phyloP scores from a whole-genome alignment of 495 filamentous ascomycete genomes.

The Daldinia vernicosa region DNA sequence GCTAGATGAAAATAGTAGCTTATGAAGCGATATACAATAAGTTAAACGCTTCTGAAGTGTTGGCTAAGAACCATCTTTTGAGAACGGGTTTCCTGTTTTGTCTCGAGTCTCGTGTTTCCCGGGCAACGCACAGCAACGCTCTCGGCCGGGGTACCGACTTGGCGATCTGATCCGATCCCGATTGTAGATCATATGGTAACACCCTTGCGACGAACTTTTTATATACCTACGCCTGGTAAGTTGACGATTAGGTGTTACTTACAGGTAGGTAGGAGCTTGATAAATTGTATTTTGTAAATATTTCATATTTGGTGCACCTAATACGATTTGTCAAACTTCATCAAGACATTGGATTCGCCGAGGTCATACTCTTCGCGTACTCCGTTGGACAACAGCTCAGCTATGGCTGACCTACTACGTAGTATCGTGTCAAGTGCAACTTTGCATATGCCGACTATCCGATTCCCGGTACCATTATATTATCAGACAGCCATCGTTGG shows the following conservation, averaged over 20 bases:
- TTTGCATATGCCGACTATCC: constrained; percentile 12
- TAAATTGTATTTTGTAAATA: neutral
- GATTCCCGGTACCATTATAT: neutral
- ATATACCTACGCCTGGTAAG: neutral
- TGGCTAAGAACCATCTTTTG: constrained; percentile 15
- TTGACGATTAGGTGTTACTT: neutral
- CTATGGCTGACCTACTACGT: neutral
- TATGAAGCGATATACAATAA: constrained; percentile 12
- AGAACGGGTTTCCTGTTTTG: constrained; percentile 33
- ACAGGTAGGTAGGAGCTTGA: too few species aligned
- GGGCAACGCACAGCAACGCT: constrained; percentile 25
- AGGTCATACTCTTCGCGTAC: neutral
- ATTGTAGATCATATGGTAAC: constrained; percentile 31
- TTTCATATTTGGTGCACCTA: neutral
- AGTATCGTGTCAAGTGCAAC: neutral
- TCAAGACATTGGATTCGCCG: neutral
- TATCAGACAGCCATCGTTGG: neutral
- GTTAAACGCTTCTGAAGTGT: constrained; percentile 2
- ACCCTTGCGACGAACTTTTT: neutral
- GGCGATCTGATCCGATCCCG: constrained; percentile 36
- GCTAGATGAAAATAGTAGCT: constrained; percentile 5
- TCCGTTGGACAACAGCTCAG: constrained; percentile 8
- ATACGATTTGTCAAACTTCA: neutral
- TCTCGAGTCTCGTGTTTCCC: constrained; percentile 27
- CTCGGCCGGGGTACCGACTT: constrained; percentile 35